Evolutionary conservation across 2,329 filamentous ascomycete species (phyloP).

Genomic region (Rhynchosporium agropyri): DNA sequence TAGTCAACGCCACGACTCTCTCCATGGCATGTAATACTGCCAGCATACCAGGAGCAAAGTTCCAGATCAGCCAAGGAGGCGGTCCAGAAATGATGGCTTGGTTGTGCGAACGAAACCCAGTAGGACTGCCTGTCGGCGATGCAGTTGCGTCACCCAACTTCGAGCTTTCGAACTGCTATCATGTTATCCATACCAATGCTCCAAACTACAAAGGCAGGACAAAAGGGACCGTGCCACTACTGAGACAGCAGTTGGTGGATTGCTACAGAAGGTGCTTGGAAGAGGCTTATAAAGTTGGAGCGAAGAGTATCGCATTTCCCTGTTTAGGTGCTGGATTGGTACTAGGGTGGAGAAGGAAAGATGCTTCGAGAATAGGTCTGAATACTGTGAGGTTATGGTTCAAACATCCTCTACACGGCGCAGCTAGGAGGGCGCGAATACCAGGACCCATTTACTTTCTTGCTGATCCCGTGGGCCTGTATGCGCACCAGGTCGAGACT

Average conservation of each 20-base stretch:
- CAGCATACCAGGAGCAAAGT: neutral
- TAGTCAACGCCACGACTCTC: constrained; percentile 17
- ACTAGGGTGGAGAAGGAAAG: constrained; percentile 17
- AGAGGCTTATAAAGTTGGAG: constrained; percentile 18
- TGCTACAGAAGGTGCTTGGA: constrained; percentile 24
- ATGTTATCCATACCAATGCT: constrained; percentile 22
- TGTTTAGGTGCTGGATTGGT: constrained; percentile 18
- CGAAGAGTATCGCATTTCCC: constrained; percentile 22
- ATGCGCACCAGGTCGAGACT: constrained; percentile 13
- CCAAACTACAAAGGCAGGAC: constrained; percentile 17
- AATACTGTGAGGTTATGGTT: constrained; percentile 25
- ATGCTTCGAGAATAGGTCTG: constrained; percentile 14
- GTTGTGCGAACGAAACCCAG: neutral
- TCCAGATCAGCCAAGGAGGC: constrained; percentile 5
- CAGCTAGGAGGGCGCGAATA: constrained; percentile 12
- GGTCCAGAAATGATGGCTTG: constrained; percentile 11
- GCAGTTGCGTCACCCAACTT: constrained; percentile 16
- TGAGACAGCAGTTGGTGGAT: constrained; percentile 24
- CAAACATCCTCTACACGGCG: constrained; percentile 18
- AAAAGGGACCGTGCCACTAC: constrained; percentile 1
- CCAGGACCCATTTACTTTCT: constrained; percentile 18
- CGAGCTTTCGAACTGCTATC: constrained; percentile 17
- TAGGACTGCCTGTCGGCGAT: constrained; percentile 20
- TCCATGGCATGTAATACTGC: constrained; percentile 11
- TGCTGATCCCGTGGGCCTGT: constrained; percentile 18